Evolutionary conservation across 2,329 filamentous ascomycete genomes (phyloP).

Genomic region (Fusarium robinianum): DNA sequence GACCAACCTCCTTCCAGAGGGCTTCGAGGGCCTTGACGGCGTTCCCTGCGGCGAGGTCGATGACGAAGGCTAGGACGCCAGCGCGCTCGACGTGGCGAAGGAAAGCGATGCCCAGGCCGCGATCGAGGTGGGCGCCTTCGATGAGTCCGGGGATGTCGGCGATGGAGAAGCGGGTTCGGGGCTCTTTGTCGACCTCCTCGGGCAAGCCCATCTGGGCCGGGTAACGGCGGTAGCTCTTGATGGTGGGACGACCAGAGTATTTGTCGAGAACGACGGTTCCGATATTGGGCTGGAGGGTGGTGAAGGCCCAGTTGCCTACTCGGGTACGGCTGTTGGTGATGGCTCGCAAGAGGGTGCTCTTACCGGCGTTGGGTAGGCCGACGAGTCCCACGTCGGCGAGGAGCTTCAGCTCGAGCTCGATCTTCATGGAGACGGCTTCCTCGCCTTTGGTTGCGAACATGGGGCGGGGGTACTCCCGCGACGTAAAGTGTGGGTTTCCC

Average conservation of each 20-base stretch:
- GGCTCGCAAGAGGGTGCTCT: conserved; percentile 87
- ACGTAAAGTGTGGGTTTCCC: conserved; percentile 91
- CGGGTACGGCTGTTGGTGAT: conserved; percentile 87
- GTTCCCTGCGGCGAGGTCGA: conserved; percentile 81
- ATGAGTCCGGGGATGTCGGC: conserved; percentile 96
- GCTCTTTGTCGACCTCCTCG: conserved; percentile 53
- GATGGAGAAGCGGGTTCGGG: conserved; percentile 83
- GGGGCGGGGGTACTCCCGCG: conserved; percentile 73
- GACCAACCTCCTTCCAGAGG: conserved; percentile 87
- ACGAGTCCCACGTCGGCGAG: conserved; percentile 94
- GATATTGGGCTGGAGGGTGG: conserved; percentile 91
- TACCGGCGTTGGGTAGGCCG: conserved; percentile 93
- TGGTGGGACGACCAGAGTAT: conserved; percentile 72
- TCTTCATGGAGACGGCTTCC: conserved; percentile 72
- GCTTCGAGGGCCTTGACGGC: conserved; percentile 77
- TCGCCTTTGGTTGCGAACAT: conserved; percentile 90
- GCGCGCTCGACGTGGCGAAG: conserved; percentile 93
- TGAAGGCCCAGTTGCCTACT: conserved; percentile 95
- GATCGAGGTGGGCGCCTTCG: conserved; percentile 88
- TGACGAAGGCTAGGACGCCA: conserved; percentile 87
- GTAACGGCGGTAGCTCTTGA: conserved; percentile 45
- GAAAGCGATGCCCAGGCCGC: conserved; percentile 88
- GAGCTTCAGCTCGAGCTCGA: conserved; percentile 91
- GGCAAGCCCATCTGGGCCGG: conserved; percentile 44
- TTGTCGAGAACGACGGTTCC: conserved; percentile 93